Evolutionary conservation across 805 yeast genomes (phyloP), one percentile per base, ranked within the genome.

Genomic region (Ogataea kodamae): DNA sequence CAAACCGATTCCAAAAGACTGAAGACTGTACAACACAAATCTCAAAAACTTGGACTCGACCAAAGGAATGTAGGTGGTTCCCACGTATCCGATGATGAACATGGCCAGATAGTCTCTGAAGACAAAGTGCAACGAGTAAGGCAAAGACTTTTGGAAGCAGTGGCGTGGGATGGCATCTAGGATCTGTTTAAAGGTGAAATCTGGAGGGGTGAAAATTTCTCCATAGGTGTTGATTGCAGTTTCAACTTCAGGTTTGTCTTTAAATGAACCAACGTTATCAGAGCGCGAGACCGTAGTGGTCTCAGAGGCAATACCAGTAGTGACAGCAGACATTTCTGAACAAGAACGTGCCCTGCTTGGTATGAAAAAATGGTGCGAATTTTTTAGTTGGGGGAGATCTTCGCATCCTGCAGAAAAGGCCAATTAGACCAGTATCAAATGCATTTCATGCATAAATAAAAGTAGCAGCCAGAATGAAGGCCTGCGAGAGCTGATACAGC

Each of bases 111-210:
- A 67, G 50, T 76, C 83, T 46, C 82, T 64, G 35, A 57, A 57
- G 14, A 75, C 81, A 39, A 71, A 76, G 25, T 62, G 64, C 29
- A 76, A 50, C 3, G 81, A 74, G 43, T 62, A 65, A 24, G 62
- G 41, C 32, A 72, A 55, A 12, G 72, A 63, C 60, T 81, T 67
- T 43, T 76, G 70, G 48, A 74, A 76, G 48, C 83, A 76, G 43
- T 74, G 75, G 41, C 70, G 67, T 44, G 83, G 83, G 45, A 76
- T 76, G 22, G 76, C 76, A 31, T 65, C 62, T 39, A 76, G 59
- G 33, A 76, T 66, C 39, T 76, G 79, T 55, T 70, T 72, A 51
- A 76, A 75, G 40, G 79, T 60, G 59, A 62, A 76, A 47, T 76
- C 79, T n/a, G 83, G 83, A 4, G 70, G 82, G 32, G 66, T 64